Conservation (phyloP, 148 eudicot genomes). For the Rhododendron vialii region DNA sequence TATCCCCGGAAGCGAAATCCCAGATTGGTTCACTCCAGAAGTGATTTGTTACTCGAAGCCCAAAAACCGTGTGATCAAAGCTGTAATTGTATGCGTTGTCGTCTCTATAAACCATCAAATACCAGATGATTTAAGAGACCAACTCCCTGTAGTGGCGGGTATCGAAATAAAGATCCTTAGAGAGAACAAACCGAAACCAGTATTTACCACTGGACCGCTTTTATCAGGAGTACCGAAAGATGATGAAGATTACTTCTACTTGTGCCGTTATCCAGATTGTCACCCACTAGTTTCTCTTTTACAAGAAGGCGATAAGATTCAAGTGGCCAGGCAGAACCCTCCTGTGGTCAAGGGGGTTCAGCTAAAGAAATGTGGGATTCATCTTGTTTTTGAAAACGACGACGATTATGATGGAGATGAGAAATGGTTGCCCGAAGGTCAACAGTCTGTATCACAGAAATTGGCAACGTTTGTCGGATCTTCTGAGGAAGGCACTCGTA, state of each 20-base stretch:
- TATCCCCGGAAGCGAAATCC: conserved; percentile 48
- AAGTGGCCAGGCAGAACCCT: conserved; percentile 14
- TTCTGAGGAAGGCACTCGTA: background rate
- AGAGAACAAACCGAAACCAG: background rate
- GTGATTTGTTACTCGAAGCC: conserved; percentile 25
- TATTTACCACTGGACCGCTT: conserved; percentile 21
- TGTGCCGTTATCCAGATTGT: background rate
- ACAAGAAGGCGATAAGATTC: conserved; percentile 36
- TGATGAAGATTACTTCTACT: conserved; percentile 21
- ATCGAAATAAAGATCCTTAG: conserved; percentile 35
- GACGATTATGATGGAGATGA: conserved; percentile 56
- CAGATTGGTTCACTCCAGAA: conserved; percentile 45
- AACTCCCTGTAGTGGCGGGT: conserved; percentile 27
- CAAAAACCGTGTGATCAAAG: conserved; percentile 34
- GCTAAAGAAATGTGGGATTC: conserved; percentile 39
- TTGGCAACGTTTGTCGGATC: conserved; percentile 23
- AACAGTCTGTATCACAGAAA: conserved; percentile 40
- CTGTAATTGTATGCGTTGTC: conserved; percentile 40
- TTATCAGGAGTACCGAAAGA: conserved; percentile 40
- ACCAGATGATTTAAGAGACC: conserved; percentile 13
- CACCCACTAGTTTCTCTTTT: background rate
- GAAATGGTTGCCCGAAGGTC: conserved; percentile 19
- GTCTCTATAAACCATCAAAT: conserved; percentile 31
- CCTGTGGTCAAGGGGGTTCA: conserved; percentile 24
- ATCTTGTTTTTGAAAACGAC: conserved; percentile 50